Base-by-base conservation (phyloP, 441 rosid species). In the Mallotus japonicus region DNA sequence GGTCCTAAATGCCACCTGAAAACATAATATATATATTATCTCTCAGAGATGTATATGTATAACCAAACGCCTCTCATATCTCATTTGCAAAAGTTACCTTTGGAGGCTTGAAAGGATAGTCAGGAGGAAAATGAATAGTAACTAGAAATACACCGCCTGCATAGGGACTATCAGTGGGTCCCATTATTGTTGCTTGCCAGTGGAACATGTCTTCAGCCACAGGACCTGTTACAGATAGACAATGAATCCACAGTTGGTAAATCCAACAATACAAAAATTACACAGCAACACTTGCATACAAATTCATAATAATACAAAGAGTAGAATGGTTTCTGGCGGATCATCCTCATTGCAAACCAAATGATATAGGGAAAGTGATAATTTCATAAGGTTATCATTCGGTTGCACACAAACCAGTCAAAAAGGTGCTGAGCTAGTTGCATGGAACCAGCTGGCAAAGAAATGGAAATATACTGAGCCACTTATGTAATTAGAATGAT, bases 141-240 rank as follows among this genome's bases (percentile, higher is more conserved):
- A 90, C 85, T 71, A 87, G 84, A 73, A 90, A 90, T 4, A 90
- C 84, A 55, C 95, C 95, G 54, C 95, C 95, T 6, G 90, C 59
- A 79, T 84, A 90, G 51, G 92, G 95, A 71, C 95, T 90, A 61
- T 90, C 92, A 6, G 87, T 4, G 57, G 95, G 95, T 50, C 95
- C 92, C 95, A 86, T 90, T 8, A 90, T 89, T 57, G 94, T 88
- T 73, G 94, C 92, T 85, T 89, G 94, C 94, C 94, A 89, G 59
- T 89, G 92, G 70, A 84, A 61, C 65, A 61, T 61, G 65, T 61
- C 65, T 19, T 63, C 67, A 10, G 67, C 67, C 17, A 63, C 67
- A 63, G 67, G 67, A 40, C 67, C 67, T 63, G 51, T 63, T n/a
- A 40, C 10, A 16, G 12, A 15, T 40, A n/a, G 42, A 61, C n/a